Conservation (phyloP, 768 basidiomycete species). For the Leucocoprinus sp. region DNA sequence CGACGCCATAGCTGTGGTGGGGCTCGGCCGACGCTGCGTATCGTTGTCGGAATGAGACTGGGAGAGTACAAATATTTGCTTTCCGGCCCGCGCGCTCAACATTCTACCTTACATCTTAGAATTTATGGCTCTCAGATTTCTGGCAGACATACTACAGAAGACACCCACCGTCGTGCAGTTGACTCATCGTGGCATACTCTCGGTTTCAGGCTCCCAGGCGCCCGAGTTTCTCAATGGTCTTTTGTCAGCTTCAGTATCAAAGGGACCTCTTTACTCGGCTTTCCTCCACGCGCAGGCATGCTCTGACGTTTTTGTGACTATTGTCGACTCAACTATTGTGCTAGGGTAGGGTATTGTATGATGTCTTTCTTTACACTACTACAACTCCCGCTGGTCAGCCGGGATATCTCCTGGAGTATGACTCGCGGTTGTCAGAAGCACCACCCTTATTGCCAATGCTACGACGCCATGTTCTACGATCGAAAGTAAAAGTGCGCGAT, state of each 20-base stretch:
- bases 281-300: constrained; percentile 76
- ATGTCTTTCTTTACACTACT: constrained; percentile 75
- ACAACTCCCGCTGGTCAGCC: constrained; percentile 32
- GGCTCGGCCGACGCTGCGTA: not conserved
- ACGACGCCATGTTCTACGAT: constrained; percentile 79
- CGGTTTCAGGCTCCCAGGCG: constrained; percentile 75
- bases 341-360: constrained; percentile 86
- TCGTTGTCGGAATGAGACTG: not conserved
- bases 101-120: constrained; percentile 5
- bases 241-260: constrained; percentile 44
- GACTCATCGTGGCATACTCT: constrained; percentile 58
- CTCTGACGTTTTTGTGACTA: constrained; percentile 14
- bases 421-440: constrained; percentile 51
- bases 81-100: not conserved
- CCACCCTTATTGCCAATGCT: constrained; percentile 60
- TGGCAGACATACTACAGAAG: constrained; percentile 35
- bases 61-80: not conserved
- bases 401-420: constrained; percentile 67
- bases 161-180: constrained; percentile 54
- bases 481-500: constrained; percentile 79
- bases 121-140: constrained; percentile 30
- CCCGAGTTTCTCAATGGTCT: constrained; percentile 78
- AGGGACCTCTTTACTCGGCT: constrained; percentile 56
- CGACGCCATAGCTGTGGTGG: constrained; percentile 53
- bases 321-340: constrained; percentile 12